Conservation (phyloP, 305 asterid genomes). For the Petunia hybrid region DNA sequence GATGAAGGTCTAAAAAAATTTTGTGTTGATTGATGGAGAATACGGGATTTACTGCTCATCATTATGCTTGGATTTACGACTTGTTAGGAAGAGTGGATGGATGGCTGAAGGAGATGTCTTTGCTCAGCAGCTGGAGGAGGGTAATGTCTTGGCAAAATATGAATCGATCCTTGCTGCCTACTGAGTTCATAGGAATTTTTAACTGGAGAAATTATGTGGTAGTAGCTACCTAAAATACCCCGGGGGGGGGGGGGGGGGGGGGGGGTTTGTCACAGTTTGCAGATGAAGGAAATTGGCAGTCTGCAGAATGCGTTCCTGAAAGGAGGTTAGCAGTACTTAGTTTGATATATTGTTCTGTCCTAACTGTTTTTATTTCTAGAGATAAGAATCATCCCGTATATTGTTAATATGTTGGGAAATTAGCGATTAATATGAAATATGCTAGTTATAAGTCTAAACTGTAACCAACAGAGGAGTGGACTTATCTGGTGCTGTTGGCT, state of each 20-base stretch:
- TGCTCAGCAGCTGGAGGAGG: slow-evolving; percentile 57
- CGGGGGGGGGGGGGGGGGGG: slow-evolving; percentile 45
- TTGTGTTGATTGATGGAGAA: slow-evolving; percentile 61
- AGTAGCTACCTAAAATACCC: slow-evolving; percentile 53
- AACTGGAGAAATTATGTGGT: slow-evolving; percentile 73
- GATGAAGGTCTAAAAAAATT: slow-evolving; percentile 67
- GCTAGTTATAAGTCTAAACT: slow-evolving; percentile 47
- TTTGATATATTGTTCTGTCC: slow-evolving; percentile 61
- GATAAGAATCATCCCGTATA: slow-evolving; percentile 53
- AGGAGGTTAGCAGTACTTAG: slow-evolving; percentile 88
- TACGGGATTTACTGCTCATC: slow-evolving; percentile 65
- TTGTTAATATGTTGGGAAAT: slow-evolving; percentile 48
- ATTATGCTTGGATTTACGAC: slow-evolving; percentile 75
- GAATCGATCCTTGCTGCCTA: slow-evolving; percentile 82
- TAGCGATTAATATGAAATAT: slow-evolving; percentile 64
- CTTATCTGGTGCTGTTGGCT: background rate
- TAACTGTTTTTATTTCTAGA: slow-evolving; percentile 55
- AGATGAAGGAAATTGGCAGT: slow-evolving; percentile 81
- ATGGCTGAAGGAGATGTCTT: slow-evolving; percentile 70
- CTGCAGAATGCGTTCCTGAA: slow-evolving; percentile 53
- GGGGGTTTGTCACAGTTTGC: slow-evolving; percentile 72
- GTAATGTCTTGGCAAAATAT: slow-evolving; percentile 63
- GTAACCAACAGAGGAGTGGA: slow-evolving; percentile 41
- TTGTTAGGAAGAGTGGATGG: slow-evolving; percentile 81
- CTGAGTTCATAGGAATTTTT: slow-evolving; percentile 64